phyloP scores from a whole-genome alignment of 2,329 filamentous ascomycete species.

The Leptographium radiaticola region DNA sequence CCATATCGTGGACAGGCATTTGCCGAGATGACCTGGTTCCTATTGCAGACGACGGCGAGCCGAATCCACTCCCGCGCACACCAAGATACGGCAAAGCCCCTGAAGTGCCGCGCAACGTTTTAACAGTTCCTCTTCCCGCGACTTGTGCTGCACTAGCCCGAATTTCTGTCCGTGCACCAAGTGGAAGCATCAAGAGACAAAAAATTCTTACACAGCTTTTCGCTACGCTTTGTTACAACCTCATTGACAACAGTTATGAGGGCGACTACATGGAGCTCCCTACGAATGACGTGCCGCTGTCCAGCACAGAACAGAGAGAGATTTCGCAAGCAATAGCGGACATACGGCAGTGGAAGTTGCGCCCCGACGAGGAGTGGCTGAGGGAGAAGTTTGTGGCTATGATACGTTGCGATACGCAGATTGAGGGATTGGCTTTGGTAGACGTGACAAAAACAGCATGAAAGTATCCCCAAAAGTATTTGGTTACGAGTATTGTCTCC shows the following conservation, averaged over 20 bases:
- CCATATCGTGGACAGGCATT: neutral
- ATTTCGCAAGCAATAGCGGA: neutral
- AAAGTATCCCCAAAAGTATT: too few relatives aligned
- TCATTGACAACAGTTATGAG: neutral
- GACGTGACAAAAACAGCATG: too few relatives aligned
- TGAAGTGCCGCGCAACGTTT: neutral
- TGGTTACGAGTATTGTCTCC: too few relatives aligned
- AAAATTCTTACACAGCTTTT: neutral
- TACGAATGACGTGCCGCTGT: neutral
- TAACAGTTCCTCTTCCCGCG: neutral
- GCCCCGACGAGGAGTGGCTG: neutral
- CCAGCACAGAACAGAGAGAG: neutral
- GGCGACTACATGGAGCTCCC: neutral
- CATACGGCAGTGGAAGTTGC: neutral
- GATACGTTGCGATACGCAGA: neutral
- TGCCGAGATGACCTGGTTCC: neutral
- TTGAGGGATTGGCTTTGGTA: too few relatives aligned
- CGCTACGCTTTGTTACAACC: neutral
- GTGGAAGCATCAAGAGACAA: neutral
- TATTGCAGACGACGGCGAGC: neutral
- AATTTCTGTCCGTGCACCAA: neutral
- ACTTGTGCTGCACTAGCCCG: neutral
- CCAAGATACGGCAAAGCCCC: neutral
- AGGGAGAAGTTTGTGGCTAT: neutral
- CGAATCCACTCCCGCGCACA: neutral